Evolutionary conservation across 2,329 filamentous ascomycete genomes (phyloP), one percentile per base, ranked within the genome.

Genomic region (Calonectria naviculata): DNA sequence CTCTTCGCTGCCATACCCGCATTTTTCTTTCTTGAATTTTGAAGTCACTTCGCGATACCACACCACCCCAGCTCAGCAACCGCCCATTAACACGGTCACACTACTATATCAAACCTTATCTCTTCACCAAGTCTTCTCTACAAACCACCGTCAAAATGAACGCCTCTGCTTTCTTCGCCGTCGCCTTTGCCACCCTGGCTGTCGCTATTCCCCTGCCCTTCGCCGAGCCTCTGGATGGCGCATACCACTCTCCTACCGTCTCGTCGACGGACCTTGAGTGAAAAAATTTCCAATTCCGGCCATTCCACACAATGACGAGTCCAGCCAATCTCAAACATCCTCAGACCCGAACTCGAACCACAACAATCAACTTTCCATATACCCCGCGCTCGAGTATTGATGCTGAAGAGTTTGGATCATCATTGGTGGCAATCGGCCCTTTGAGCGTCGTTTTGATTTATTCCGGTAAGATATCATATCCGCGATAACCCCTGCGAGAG

Each of bases 211-310:
- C 67, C 6, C 34, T 65, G 42, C 67, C 67, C 29, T 65, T 65
- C 36, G 24, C 54, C 36, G 49, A 61, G 61, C 67, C 67, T 21
- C 34, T 49, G 15, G 61, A 52, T 7, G 52, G 36, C 21, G 61
- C 61, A 15, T 36, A 60, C 7, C 67, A 69, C 52, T 26, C 41
- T 36, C 62, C 61, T 5, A 61, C 67, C 34, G 67, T 69, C 34
- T 65, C 62, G 8, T 58, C 61, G 29, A 65, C 52, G 52, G 67
- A 70, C 24, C 52, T 70, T 26, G 67, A 70, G 65, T 70, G 36
- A 56, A n/a, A 28, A 44, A 13, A n/a, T 4, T 9, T 15, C 21
- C 7, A 52, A 47, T 13, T 17, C 36, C 34, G 31, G 42, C 26
- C 67, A n/a, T 41, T 38, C 61, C 21, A 24, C 24, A 17, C 41